A percentile compares a stretch with the other conserved stretches of the same genome.
phyloP scores from a whole-genome alignment of 2,329 filamentous ascomycete genomes.

The Clonostachys byssicola region DNA sequence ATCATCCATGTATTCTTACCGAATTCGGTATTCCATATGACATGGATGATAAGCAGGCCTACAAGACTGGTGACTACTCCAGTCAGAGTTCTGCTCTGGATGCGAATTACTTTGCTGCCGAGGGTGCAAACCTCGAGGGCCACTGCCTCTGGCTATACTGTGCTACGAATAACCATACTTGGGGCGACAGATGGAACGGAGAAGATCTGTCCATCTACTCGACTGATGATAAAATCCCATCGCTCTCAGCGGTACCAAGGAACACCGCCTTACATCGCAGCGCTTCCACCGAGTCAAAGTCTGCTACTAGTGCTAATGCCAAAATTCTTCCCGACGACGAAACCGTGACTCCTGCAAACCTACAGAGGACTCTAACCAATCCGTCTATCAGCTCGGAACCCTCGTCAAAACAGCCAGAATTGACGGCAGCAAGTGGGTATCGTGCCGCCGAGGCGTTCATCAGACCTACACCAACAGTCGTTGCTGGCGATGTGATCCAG shows the following conservation, averaged over 20 bases:
- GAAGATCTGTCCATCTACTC: constrained; percentile 93
- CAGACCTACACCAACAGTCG: constrained; percentile 74
- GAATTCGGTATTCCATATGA: constrained; percentile 98
- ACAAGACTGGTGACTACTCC: constrained; percentile 91
- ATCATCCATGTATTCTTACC: constrained; percentile 84
- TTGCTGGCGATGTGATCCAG: constrained; percentile 64
- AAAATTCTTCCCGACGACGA: constrained; percentile 45
- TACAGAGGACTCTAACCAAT: constrained; percentile 68
- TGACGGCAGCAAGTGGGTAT: constrained; percentile 66
- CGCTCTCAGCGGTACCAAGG: constrained; percentile 44
- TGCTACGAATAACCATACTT: constrained; percentile 76
- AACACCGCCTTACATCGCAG: constrained; percentile 15
- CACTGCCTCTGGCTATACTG: constrained; percentile 90
- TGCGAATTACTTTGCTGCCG: constrained; percentile 90
- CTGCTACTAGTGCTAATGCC: constrained; percentile 4
- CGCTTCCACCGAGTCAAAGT: constrained; percentile 25
- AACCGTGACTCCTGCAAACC: constrained; percentile 68
- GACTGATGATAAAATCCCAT: constrained; percentile 67
- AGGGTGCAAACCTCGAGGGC: constrained; percentile 78
- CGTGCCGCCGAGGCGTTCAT: constrained; percentile 92
- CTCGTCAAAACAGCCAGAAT: constrained; percentile 47
- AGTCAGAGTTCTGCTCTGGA: constrained; percentile 92
- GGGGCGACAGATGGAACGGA: constrained; percentile 95
- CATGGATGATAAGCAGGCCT: constrained; percentile 95
- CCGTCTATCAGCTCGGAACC: constrained; percentile 59